Evolutionary conservation across 352 stramenopile species (phyloP).

Genomic region (Phytophthora sojae): DNA sequence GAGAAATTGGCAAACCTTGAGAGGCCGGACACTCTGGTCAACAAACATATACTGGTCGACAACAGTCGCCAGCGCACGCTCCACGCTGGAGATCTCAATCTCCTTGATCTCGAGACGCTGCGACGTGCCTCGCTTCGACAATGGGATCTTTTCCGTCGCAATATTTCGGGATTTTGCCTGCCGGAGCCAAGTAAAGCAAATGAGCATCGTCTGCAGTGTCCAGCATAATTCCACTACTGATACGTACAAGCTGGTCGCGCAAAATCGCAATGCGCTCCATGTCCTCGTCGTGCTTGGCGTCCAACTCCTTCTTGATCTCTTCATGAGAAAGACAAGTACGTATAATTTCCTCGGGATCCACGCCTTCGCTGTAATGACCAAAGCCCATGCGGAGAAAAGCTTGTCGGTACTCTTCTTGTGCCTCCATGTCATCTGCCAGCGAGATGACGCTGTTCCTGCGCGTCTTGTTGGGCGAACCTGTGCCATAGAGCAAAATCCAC

Average conservation of each 20-base stretch:
- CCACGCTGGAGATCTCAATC: conserved; percentile 67
- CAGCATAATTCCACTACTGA: not conserved
- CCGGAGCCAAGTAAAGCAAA: not conserved
- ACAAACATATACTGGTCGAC: conserved; percentile 88
- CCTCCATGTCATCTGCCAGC: conserved; percentile 28
- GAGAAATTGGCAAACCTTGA: conserved; percentile 59
- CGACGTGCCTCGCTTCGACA: conserved; percentile 71
- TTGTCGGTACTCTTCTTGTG: conserved; percentile 51
- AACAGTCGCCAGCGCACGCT: conserved; percentile 69
- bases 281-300: conserved; percentile 68
- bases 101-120: conserved; percentile 78
- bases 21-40: conserved; percentile 74
- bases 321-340: conserved; percentile 71
- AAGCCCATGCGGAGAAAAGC: conserved; percentile 81
- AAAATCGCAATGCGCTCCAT: conserved; percentile 60
- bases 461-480: conserved; percentile 24
- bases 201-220: too few species aligned
- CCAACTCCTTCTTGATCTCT: conserved; percentile 72
- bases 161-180: conserved; percentile 61
- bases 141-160: conserved; percentile 56
- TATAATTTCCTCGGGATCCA: conserved; percentile 79
- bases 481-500: not conserved
- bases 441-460: conserved; percentile 13
- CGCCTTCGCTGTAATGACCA: conserved; percentile 52
- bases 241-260: conserved; percentile 71